Evolutionary conservation across 2,329 filamentous ascomycete species (phyloP).

Genomic region (Fusarium proliferatum): DNA sequence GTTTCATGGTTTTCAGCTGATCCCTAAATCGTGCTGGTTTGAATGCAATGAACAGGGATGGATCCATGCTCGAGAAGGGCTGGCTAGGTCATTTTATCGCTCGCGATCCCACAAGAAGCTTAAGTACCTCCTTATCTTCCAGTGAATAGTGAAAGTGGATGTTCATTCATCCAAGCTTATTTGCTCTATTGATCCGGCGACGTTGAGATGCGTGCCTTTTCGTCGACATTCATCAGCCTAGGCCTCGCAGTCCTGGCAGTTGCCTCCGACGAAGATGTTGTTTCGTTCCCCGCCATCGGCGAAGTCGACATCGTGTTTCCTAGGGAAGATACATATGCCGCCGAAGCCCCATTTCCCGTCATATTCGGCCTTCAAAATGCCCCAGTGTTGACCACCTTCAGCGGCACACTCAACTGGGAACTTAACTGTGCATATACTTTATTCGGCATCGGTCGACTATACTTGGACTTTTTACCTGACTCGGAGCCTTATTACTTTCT

Average conservation of each 20-base stretch:
- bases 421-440: slow-evolving; percentile 16
- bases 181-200: neutral
- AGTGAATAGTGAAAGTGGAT: neutral
- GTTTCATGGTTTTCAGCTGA: slow-evolving; percentile 15
- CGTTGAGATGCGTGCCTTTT: neutral
- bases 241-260: neutral
- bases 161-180: neutral
- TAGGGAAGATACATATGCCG: slow-evolving; percentile 25
- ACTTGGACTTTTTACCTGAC: slow-evolving; percentile 14
- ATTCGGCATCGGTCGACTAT: slow-evolving; percentile 12
- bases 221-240: neutral
- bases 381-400: slow-evolving; percentile 20
- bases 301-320: slow-evolving; percentile 31
- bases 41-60: slow-evolving; percentile 20
- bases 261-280: slow-evolving; percentile 1
- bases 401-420: slow-evolving; percentile 18
- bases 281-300: slow-evolving; percentile 23
- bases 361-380: slow-evolving; percentile 33
- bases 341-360: slow-evolving; percentile 24
- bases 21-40: slow-evolving; percentile 1
- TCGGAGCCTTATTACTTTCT: slow-evolving; percentile 22
- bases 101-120: neutral
- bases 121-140: neutral
- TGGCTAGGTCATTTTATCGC: slow-evolving; percentile 9
- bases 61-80: slow-evolving; percentile 18